phyloP scores from a whole-genome alignment of 164 flowering plant genomes.

The Magnolia sinica region DNA sequence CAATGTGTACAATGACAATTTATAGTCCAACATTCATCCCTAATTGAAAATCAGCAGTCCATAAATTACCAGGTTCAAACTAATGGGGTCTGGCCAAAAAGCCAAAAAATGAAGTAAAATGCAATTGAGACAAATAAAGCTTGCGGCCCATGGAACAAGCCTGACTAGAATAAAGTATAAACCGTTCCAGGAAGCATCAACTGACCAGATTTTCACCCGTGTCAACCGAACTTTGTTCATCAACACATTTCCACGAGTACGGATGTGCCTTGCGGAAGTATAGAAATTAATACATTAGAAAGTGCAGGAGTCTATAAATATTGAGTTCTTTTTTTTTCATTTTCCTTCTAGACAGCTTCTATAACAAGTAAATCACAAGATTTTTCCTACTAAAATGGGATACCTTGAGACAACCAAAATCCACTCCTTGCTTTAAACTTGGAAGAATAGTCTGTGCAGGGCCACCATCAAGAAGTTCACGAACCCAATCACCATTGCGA shows the following conservation, averaged over 20 bases:
- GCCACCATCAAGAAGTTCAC: constrained; percentile 69
- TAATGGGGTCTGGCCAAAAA: background rate
- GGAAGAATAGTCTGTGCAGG: constrained; percentile 64
- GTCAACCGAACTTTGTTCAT: constrained; percentile 29
- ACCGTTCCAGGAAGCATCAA: constrained; percentile 8
- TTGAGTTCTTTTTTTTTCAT: background rate
- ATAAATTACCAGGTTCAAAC: background rate
- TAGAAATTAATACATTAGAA: constrained; percentile 2
- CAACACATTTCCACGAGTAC: constrained; percentile 54
- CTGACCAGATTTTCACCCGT: constrained; percentile 60
- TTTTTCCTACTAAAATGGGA: background rate
- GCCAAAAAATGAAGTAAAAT: too few relatives aligned
- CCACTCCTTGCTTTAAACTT: constrained; percentile 68
- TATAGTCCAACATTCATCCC: background rate
- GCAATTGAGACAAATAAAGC: too few relatives aligned
- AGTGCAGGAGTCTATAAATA: background rate
- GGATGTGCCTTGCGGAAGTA: constrained; percentile 50
- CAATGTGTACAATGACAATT: background rate
- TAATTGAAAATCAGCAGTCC: background rate
- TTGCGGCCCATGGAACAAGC: background rate
- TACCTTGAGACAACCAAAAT: constrained; percentile 85
- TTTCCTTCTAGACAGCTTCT: background rate
- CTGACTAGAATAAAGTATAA: background rate
- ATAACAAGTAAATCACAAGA: background rate
- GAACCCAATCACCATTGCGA: constrained; percentile 75